Conservation (phyloP, 345 rosid species). For the Populus euphratica region DNA sequence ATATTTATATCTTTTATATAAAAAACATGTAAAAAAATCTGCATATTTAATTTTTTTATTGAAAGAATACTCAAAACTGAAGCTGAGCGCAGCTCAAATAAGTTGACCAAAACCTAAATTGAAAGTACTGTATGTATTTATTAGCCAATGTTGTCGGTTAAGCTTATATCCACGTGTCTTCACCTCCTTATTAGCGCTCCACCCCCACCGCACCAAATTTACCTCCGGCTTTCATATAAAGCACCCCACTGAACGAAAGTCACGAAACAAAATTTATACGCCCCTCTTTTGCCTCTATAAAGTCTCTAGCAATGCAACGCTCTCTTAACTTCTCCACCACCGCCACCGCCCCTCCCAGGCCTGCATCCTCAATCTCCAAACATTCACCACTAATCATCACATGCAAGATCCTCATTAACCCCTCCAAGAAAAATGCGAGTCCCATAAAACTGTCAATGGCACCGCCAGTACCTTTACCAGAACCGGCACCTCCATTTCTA, state of each 20-base stretch:
- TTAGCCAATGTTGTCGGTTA: not conserved
- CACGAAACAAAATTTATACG: not conserved
- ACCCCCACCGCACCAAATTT: not conserved
- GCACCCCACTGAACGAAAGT: not conserved
- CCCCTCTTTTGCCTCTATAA: not conserved
- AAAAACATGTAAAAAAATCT: no score
- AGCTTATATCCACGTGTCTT: conserved; percentile 18
- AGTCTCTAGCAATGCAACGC: conserved; percentile 15
- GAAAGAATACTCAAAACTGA: no score
- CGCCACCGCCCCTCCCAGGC: not conserved
- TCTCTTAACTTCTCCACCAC: conserved; percentile 1
- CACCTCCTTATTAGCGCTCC: not conserved
- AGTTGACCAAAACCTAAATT: no score
- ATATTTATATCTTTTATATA: no score
- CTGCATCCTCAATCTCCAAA: not conserved
- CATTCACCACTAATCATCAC: conserved; percentile 6
- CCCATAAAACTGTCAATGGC: not conserved
- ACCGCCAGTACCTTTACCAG: not conserved
- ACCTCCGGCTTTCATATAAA: conserved; percentile 14
- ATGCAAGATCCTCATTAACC: conserved; percentile 26
- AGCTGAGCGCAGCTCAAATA: no score
- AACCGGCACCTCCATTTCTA: not conserved
- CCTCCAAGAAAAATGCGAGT: conserved; percentile 16
- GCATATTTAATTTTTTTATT: no score
- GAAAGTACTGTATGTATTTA: not conserved